A percentile compares a stretch with the other conserved stretches of the same genome.
Conservation (phyloP, 2,329 filamentous ascomycete genomes). For the Cladosporium halotolerans region DNA sequence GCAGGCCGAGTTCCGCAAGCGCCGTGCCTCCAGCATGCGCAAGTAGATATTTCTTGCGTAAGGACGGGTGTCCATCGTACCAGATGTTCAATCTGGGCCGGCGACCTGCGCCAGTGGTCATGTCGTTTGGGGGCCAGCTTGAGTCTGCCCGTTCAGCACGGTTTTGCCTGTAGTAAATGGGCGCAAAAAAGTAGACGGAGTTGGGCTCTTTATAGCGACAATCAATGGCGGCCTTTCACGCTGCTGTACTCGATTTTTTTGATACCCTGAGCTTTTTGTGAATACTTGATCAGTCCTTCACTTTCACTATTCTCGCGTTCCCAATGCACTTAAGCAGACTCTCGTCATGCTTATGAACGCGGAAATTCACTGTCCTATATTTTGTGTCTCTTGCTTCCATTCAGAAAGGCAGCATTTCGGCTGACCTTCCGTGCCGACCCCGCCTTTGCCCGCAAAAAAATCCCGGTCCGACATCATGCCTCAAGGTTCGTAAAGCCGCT, state of each 20-base stretch:
- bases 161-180: not conserved
- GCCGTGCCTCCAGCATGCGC: conserved; percentile 90
- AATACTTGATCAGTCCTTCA: not conserved
- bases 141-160: conserved; percentile 10
- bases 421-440: conserved; percentile 1
- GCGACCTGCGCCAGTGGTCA: conserved; percentile 7
- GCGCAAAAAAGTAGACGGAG: conserved; percentile 13
- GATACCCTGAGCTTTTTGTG: conserved; percentile 11
- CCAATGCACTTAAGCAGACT: not conserved
- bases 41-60: conserved; percentile 48
- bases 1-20: conserved; percentile 92
- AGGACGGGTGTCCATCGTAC: conserved; percentile 1
- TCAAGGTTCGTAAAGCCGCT: not conserved
- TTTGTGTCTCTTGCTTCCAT: too few relatives aligned
- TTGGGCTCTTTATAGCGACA: conserved; percentile 11
- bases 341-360: too few relatives aligned
- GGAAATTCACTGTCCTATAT: too few relatives aligned
- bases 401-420: not conserved
- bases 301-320: not conserved
- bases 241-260: conserved; percentile 11
- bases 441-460: not conserved
- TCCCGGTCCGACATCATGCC: conserved; percentile 1
- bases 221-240: conserved; percentile 10
- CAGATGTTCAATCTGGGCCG: conserved; percentile 10
- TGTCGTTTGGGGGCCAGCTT: not conserved